Conservation (phyloP, 2,329 filamentous ascomycete species). For the Xenoacremonium recifei region DNA sequence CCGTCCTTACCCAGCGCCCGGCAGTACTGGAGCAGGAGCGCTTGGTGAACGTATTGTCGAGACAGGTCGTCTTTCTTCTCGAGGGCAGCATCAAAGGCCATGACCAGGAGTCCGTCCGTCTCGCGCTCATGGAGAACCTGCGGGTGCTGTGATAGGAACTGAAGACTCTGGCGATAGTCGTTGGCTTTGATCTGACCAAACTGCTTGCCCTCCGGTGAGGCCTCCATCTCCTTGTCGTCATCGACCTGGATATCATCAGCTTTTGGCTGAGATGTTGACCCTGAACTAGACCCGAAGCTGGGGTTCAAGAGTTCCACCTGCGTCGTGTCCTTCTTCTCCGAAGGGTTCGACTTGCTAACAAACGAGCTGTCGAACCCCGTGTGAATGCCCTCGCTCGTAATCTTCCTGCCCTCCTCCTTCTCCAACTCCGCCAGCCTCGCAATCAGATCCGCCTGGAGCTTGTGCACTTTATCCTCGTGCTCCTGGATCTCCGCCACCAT, state of each 20-base stretch:
- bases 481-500: conserved; percentile 77
- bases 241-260: conserved; percentile 32
- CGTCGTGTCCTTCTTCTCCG: conserved; percentile 46
- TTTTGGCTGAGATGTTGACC: conserved; percentile 11
- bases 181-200: conserved; percentile 77
- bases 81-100: conserved; percentile 87
- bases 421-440: conserved; percentile 78
- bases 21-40: conserved; percentile 90
- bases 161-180: conserved; percentile 70
- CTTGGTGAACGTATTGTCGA: conserved; percentile 89
- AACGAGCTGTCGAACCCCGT: conserved; percentile 88
- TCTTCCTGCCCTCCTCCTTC: conserved; percentile 82
- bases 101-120: conserved; percentile 84
- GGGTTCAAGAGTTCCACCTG: conserved; percentile 78
- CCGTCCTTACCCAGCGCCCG: conserved; percentile 84
- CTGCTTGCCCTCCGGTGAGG: conserved; percentile 72
- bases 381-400: conserved; percentile 87
- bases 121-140: conserved; percentile 79
- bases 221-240: conserved; percentile 72
- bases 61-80: conserved; percentile 74
- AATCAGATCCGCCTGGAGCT: conserved; percentile 72
- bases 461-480: conserved; percentile 75
- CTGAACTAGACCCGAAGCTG: conserved; percentile 30
- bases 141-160: conserved; percentile 78
- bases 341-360: conserved; percentile 61